Evolutionary conservation across 208 protist species (phyloP), one percentile per base, ranked within the genome.

Genomic region (Leishmania guyanensis): DNA sequence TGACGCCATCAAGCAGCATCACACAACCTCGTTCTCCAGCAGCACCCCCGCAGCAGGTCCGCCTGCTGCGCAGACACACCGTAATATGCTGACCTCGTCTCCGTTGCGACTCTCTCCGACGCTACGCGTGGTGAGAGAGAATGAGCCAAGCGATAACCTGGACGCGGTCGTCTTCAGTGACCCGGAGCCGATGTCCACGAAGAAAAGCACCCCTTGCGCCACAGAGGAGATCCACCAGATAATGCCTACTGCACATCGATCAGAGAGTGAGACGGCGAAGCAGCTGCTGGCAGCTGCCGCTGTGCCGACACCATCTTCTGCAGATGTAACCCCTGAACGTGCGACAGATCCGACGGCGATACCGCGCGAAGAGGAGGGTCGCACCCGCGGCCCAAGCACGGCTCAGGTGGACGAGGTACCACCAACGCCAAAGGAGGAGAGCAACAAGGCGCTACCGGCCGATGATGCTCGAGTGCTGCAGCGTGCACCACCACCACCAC

Each of bases 371-470:
- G 78, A 68, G 12, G 82, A 79, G 12, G 73, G 80, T 33, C 14
- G 46, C 64, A 76, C 81, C 46, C 77, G 76, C 17, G 76, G 73
- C 4, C 62, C 70, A 16, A 88, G 82, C 76, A 86, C 74, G 20
- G 82, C 79, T 10, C 81, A 66, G 14, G 68, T 88, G 20, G 76
- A 88, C 65, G 87, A 90, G 80, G 83, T 89, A 68, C 82, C 82
- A 3, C 82, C 82, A 16, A 82, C 82, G 5, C 81, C 78, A 20
- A 56, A 78, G 29, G 69, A 62, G 6, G 79, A 89, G 43, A 54
- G 43, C 16, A 46, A 56, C 20, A 79, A 68, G 82, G 66, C 53
- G 10, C 71, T 84, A 26, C 64, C 82, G 14, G 77, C 79, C 43
- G 81, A 89, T 66, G 81, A 86, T 36, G 78, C 72, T 46, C 77